Base-by-base conservation (phyloP, 2,329 filamentous ascomycete species). In the Cladophialophora exuberans region DNA sequence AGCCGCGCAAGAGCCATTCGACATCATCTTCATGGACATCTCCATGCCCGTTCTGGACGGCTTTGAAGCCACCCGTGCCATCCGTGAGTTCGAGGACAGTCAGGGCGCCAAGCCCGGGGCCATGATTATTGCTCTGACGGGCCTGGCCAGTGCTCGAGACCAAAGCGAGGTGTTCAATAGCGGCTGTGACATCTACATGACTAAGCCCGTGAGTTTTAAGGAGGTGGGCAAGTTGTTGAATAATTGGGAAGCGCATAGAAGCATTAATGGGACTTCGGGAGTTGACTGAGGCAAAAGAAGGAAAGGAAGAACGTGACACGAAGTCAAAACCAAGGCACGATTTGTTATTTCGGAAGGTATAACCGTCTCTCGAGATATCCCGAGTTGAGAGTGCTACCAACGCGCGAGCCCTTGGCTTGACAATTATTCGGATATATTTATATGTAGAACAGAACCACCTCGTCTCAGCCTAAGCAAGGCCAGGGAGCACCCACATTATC, bases 41-140 rank as follows among this genome's bases (percentile, higher is more conserved):
- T 72, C 66, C 44, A 78, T 78, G 76, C 76, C 76, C 1, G 66
- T 77, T 3, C 69, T 78, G 69, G 69, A 77, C 55, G 76, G 76
- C 1, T 66, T 79, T 50, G 66, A 69, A 30, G 75, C 76, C 6
- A 78, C 76, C 1, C 65, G 67, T 11, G 65, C 67, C 6, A 79
- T 79, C 45, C 73, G 76, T 6, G 57, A 64, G 6, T 64, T 71
- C 58, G 68, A 68, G 41, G 39, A 49, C 6, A 20, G 38, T 3
- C 35, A 45, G 11, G 33, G 41, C 15, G 23, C n/a, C 17, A 46
- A 52, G 23, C 57, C 53, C 11, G 54, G 57, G 3, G 61, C 64
- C 2, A 62, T 65, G 47, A 67, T 73, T 39, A 68, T 73, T 35
- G 70, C 70, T 13, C 60, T 72, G 25, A 73, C 70, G 6, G 70